Percentiles rank a stretch among this genome's conserved stretches.
Evolutionary conservation across 23 red algal genomes (phyloP).

Genomic region (Agarophyton chilense): DNA sequence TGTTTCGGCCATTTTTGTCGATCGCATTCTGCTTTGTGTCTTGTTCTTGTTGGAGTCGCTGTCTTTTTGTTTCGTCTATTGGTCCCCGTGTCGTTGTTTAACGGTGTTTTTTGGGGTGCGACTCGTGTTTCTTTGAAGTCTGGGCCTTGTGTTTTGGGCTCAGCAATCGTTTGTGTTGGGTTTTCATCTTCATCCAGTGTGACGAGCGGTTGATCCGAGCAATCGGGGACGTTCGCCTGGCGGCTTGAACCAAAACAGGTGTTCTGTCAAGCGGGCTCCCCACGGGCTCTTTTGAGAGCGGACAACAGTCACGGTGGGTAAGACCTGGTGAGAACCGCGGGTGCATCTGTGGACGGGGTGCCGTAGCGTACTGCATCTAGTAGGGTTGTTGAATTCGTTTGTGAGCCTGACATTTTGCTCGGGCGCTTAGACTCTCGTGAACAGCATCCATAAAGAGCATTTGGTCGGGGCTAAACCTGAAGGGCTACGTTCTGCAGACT

Average conservation of each 20-base stretch:
- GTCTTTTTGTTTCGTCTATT: neutral
- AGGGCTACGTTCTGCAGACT: neutral
- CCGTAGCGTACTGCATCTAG: neutral
- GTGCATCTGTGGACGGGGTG: neutral
- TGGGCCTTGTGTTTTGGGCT: neutral
- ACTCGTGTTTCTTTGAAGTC: neutral
- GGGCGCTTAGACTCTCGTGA: neutral
- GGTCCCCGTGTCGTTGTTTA: neutral
- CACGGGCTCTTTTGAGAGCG: neutral
- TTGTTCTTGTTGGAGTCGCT: neutral
- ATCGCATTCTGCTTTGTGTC: neutral
- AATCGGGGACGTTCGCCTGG: constrained; percentile 13
- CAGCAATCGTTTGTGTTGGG: neutral
- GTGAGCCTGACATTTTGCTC: neutral
- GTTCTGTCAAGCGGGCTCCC: neutral
- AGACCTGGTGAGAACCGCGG: neutral
- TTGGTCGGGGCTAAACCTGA: neutral
- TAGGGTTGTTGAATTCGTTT: neutral
- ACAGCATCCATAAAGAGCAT: neutral
- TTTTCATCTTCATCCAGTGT: neutral
- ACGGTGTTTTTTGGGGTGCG: neutral
- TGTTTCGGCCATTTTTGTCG: neutral
- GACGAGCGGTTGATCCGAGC: constrained; percentile 13
- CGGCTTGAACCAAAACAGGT: neutral
- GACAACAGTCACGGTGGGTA: neutral